Conservation (phyloP, 176 grass and related monocot genomes). For the Metroxylon sagu region DNA sequence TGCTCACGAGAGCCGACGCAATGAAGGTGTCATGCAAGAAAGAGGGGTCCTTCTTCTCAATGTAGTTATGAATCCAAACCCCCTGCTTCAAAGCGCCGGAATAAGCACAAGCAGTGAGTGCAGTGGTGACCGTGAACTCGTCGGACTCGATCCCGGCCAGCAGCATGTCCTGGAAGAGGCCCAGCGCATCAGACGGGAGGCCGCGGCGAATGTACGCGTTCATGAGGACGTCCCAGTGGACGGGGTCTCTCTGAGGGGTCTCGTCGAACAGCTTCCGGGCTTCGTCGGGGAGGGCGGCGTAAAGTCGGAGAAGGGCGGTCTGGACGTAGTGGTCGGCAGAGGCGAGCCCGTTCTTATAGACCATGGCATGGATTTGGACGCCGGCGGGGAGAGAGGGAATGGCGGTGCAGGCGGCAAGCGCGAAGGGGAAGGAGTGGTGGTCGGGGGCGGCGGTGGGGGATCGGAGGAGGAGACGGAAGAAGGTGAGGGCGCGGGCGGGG, state of each 20-base stretch:
- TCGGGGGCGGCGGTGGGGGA: constrained; percentile 40
- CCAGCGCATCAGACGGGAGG: constrained; percentile 32
- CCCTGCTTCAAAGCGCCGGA: constrained; percentile 50
- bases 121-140: constrained; percentile 62
- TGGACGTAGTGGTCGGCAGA: constrained; percentile 69
- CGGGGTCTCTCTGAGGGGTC: constrained; percentile 34
- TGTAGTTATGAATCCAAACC: constrained; percentile 47
- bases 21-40: constrained; percentile 55
- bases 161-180: constrained; percentile 49
- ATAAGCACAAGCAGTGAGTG: constrained; percentile 48
- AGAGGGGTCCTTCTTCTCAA: constrained; percentile 11
- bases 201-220: constrained; percentile 39
- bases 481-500: constrained; percentile 11
- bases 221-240: constrained; percentile 81
- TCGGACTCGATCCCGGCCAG: constrained; percentile 35
- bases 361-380: constrained; percentile 45
- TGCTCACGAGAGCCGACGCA: constrained; percentile 57
- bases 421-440: constrained; percentile 80
- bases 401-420: constrained; percentile 43
- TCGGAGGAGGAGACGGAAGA: constrained; percentile 52
- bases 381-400: constrained; percentile 17
- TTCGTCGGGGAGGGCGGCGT: constrained; percentile 23
- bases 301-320: constrained; percentile 54
- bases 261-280: constrained; percentile 56
- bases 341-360: constrained; percentile 54